Base-by-base conservation (phyloP, 805 yeast genomes). In the Huiozyma naganishii region DNA sequence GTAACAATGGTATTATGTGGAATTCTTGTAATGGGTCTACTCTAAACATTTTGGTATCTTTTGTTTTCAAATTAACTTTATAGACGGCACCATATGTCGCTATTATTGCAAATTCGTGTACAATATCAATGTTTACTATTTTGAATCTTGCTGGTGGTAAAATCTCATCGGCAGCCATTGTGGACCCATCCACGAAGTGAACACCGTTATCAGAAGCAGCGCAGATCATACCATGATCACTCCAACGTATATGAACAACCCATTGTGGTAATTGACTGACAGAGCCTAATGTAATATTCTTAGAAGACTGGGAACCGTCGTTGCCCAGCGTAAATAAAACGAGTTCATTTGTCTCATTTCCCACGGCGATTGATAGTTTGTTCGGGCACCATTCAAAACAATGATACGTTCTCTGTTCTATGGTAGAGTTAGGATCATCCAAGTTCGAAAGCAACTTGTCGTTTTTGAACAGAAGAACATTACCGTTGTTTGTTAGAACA, bases 401-500 rank as follows among this genome's bases (percentile, higher is more conserved):
- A 39, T 59, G 61, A 40, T 58, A 62, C 2, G 51, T 36, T 37
- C 64, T 52, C 6, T 40, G 29, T 11, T 44, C 37, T 2, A 52
- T 7, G 6, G 39, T 29, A 33, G 36, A 39, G 1, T 33, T 41
- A 2, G 46, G 45, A 34, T 53, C 50, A 39, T 61, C 66, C 2
- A 61, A 27, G 38, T 55, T 54, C 4, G 42, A 40, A 2, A 56
- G 11, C 10, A 41, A 38, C 10, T 32, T 7, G 11, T 46, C 40
- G 6, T 51, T 50, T 9, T 52, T 41, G 39, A 37, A 61, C 2
- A 62, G 28, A 6, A 52, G 43, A 6, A 59, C 56, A 40, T 58
- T 57, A 4, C 52, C 52, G 41, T 61, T 60, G 37, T 53, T 57
- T 8, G 62, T 61, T 36, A 60, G 32, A 1, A 55, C 52, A 6